phyloP scores from a whole-genome alignment of 148 eudicot genomes.

The Bassia scoparia region DNA sequence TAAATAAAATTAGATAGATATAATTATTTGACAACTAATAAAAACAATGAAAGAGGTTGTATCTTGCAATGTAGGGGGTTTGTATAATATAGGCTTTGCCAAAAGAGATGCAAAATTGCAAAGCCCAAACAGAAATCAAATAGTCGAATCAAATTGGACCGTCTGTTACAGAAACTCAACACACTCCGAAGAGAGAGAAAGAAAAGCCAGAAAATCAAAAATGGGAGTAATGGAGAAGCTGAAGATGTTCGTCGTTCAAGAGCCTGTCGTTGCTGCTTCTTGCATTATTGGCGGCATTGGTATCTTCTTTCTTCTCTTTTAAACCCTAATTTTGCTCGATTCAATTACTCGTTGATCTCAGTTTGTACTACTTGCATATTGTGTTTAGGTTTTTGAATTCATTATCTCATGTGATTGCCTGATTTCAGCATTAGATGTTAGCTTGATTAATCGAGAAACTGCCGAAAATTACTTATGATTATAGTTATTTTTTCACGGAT shows the following conservation, averaged over 20 bases:
- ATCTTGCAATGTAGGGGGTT: no score
- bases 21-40: no score
- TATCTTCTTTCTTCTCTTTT: conserved; percentile 17
- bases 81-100: no score
- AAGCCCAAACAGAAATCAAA: background rate
- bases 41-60: no score
- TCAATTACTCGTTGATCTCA: background rate
- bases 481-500: no score
- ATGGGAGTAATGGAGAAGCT: conserved; percentile 78
- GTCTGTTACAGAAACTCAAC: no score
- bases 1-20: no score
- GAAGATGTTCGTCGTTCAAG: conserved; percentile 72
- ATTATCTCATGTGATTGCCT: background rate
- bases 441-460: no score
- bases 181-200: no score
- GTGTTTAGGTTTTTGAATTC: background rate
- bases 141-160: conserved; percentile 1
- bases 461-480: no score
- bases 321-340: conserved; percentile 24
- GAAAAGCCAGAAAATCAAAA: no score
- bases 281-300: conserved; percentile 86
- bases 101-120: no score
- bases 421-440: conserved; percentile 7
- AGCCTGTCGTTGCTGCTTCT: conserved; percentile 87
- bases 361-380: background rate